Evolutionary conservation across 352 stramenopile genomes (phyloP), one percentile per base, ranked within the genome.

Genomic region (Pythium pyrilobum): DNA sequence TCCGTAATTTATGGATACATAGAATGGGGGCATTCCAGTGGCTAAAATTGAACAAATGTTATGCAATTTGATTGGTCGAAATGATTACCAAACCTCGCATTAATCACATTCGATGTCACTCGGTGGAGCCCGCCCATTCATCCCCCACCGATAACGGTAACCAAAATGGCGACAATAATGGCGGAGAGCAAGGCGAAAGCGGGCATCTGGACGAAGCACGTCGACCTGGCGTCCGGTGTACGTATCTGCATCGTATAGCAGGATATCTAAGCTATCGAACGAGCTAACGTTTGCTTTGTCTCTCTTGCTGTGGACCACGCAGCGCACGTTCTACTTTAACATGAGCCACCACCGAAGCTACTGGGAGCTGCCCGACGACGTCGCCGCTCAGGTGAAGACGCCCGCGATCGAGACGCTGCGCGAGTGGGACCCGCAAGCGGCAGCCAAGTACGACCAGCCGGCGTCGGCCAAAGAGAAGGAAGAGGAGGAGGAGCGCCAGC

Each of bases 281-380:
- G 9, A 20, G 15, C 13, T 59, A 25, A 29, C 39, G 23, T 20
- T 13, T 52, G 33, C 40, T 29, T 25, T 18, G 18, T 25, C 1
- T 50, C n/a, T 20, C 15, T 18, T 31, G 4, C 9, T 52, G 7
- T 42, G 20, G 15, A 9, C 13, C 3, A 3, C 10, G 34, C 23
- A 92, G 81, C 75, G 81, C 49, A 77, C 52, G 56, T 92, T 81
- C 42, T 92, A 82, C 69, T 92, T 78, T 58, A 92, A 92, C 51
- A 81, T 92, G 67, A 74, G 66, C 16, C 57, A 86, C 9, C 74
- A 78, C 29, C 71, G 79, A 13, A 92, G 81, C 64, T 90, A 77
- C 58, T 92, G 81, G 81, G 66, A 85, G 49, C 51, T 92, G 20
- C 74, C 81, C 3, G 25, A 68, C 1, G 73, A 90, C 20, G 21